phyloP scores from a whole-genome alignment of 2,329 filamentous ascomycete genomes.

The Aureobasidium zeae region DNA sequence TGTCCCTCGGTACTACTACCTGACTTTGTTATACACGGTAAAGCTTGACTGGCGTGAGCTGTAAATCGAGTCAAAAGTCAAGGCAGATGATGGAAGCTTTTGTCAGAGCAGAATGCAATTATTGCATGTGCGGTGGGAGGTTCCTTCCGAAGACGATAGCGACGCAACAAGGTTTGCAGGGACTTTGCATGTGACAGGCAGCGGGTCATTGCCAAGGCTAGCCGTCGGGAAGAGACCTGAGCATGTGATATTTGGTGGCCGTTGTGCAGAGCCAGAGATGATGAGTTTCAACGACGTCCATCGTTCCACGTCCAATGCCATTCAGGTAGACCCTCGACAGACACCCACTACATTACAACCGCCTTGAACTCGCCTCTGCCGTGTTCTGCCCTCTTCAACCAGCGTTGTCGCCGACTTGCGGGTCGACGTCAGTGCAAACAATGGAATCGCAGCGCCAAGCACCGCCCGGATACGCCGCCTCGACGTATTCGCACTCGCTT shows the following conservation, averaged over 20 bases:
- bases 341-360: background rate
- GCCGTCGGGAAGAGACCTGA: too few species aligned
- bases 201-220: slow-evolving; percentile 1
- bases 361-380: background rate
- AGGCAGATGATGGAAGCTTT: too few species aligned
- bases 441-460: slow-evolving; percentile 29
- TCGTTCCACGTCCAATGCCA: background rate
- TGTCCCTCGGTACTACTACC: background rate
- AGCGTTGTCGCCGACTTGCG: slow-evolving; percentile 8
- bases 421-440: slow-evolving; percentile 14
- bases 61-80: too few species aligned
- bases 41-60: background rate
- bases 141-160: too few species aligned
- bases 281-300: slow-evolving; percentile 7
- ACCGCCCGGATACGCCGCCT: slow-evolving; percentile 30
- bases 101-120: too few species aligned
- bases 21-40: background rate
- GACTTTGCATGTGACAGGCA: slow-evolving; percentile 4
- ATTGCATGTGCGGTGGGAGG: too few species aligned
- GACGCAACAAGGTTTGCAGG: background rate
- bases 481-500: too few species aligned
- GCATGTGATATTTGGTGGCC: slow-evolving; percentile 11
- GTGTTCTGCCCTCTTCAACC: slow-evolving; percentile 3
- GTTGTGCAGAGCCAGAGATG: slow-evolving; percentile 10
- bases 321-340: background rate